phyloP scores from a whole-genome alignment of 805 yeast species.

The Candida insectalens region DNA sequence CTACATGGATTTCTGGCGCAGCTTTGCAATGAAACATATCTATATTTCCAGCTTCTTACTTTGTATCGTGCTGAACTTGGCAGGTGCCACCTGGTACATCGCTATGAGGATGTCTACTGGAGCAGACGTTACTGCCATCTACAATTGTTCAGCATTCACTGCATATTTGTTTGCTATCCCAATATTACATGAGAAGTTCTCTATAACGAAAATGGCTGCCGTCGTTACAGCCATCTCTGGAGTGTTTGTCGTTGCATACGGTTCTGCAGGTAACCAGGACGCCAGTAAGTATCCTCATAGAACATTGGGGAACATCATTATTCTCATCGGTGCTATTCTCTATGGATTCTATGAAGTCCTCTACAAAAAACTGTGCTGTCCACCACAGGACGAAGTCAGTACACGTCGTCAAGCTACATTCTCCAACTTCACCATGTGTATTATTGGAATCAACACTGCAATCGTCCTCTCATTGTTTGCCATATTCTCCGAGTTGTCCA shows the following conservation, averaged over 20 bases:
- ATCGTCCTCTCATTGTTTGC: slow-evolving; percentile 38
- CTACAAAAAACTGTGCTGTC: slow-evolving; percentile 68
- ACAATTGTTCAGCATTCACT: slow-evolving; percentile 83
- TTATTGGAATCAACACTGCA: slow-evolving; percentile 52
- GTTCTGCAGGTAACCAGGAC: slow-evolving; percentile 22
- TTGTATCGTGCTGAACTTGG: slow-evolving; percentile 53
- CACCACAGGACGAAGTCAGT: slow-evolving; percentile 51
- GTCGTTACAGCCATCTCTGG: slow-evolving; percentile 67
- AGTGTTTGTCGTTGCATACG: slow-evolving; percentile 70
- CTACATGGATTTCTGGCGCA: slow-evolving; percentile 25
- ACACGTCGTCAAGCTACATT: slow-evolving; percentile 70
- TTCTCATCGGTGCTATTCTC: slow-evolving; percentile 62
- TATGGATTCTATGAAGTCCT: slow-evolving; percentile 81
- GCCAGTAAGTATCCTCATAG: slow-evolving; percentile 42
- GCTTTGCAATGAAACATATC: slow-evolving; percentile 42
- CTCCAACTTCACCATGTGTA: slow-evolving; percentile 66
- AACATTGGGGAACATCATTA: slow-evolving; percentile 59
- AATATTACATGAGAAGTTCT: slow-evolving; percentile 54
- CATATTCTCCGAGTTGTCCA: slow-evolving; percentile 39
- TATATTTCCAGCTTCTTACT: slow-evolving; percentile 32
- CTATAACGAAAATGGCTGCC: slow-evolving; percentile 52
- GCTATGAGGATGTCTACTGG: slow-evolving; percentile 77
- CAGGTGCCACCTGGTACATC: slow-evolving; percentile 80
- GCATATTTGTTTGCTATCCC: slow-evolving; percentile 81
- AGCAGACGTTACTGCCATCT: slow-evolving; percentile 81